A percentile compares a stretch with the other conserved stretches of the same genome.
Evolutionary conservation across 129 eudicot species (phyloP).

Genomic region (Flaveria brownii): DNA sequence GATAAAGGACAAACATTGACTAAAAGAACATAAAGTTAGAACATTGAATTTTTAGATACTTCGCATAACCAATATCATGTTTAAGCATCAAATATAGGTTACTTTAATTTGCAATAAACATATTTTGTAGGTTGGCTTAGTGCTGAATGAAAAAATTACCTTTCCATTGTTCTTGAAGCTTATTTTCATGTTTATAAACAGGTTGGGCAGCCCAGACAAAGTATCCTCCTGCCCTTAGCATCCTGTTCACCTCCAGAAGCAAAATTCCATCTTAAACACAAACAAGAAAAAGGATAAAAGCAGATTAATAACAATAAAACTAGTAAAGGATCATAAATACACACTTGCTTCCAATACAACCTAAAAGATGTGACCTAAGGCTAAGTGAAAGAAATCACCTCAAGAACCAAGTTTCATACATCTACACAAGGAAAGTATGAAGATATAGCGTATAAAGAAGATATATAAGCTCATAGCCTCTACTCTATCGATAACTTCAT

Average conservation of each 20-base stretch:
- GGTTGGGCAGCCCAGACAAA: constrained; percentile 86
- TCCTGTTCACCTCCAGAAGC: constrained; percentile 88
- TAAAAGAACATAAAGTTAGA: not conserved
- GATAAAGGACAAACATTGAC: not conserved
- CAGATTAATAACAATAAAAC: constrained; percentile 27
- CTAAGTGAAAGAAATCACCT: constrained; percentile 14
- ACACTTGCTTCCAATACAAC: constrained; percentile 8
- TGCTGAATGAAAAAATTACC: constrained; percentile 40
- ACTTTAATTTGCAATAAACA: not conserved
- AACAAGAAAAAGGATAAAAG: constrained; percentile 4
- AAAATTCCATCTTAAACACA: constrained; percentile 75
- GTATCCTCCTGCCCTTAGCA: constrained; percentile 88
- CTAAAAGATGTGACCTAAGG: not conserved
- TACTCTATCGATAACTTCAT: not conserved
- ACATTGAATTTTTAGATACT: constrained; percentile 15
- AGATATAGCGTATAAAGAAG: constrained; percentile 1
- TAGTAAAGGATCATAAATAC: constrained; percentile 10
- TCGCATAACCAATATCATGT: constrained; percentile 8
- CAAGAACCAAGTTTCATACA: constrained; percentile 10
- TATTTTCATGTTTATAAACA: constrained; percentile 71
- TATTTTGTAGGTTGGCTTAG: constrained; percentile 8
- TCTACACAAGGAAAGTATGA: not conserved
- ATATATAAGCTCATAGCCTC: not conserved
- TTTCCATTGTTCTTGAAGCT: constrained; percentile 64
- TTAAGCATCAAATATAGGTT: constrained; percentile 1